Conservation (phyloP, 805 yeast species). For the Starmerella floricola region DNA sequence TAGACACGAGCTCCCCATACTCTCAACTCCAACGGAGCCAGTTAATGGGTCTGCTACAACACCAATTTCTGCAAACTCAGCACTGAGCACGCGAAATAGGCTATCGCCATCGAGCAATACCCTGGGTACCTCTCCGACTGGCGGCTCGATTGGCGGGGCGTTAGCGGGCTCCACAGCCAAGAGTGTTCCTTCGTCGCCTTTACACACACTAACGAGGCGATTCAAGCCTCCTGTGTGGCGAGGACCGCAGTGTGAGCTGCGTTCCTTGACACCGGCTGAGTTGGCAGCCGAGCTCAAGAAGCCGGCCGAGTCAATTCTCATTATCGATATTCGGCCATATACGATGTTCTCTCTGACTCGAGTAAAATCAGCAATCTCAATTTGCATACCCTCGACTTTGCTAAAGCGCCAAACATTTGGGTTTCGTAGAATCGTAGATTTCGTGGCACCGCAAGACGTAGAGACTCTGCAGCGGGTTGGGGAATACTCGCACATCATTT, state of each 20-base stretch:
- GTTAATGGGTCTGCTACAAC: no score
- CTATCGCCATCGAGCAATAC: no score
- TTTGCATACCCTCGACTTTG: slow-evolving; percentile 83
- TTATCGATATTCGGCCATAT: slow-evolving; percentile 72
- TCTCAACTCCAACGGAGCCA: no score
- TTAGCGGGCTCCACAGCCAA: not conserved
- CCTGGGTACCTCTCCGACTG: no score
- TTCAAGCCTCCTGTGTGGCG: slow-evolving; percentile 5
- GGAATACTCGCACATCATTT: slow-evolving; percentile 13
- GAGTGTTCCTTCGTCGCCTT: not conserved
- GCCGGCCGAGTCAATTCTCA: slow-evolving; percentile 27
- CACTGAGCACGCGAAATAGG: no score
- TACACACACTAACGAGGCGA: not conserved
- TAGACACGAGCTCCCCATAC: no score
- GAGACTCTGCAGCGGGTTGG: slow-evolving; percentile 21
- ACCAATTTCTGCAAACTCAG: no score
- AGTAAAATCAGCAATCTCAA: slow-evolving; percentile 50
- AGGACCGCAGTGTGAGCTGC: slow-evolving; percentile 1
- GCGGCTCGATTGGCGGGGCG: no score
- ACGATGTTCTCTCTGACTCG: slow-evolving; percentile 55
- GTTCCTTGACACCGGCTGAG: slow-evolving; percentile 11
- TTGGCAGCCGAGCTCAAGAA: slow-evolving; percentile 3
- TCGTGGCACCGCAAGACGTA: slow-evolving; percentile 29
- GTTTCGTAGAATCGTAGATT: slow-evolving; percentile 32
- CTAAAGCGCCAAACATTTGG: slow-evolving; percentile 64